Conservation (phyloP, 2,329 filamentous ascomycete species). For the Colletotrichum destructivum region DNA sequence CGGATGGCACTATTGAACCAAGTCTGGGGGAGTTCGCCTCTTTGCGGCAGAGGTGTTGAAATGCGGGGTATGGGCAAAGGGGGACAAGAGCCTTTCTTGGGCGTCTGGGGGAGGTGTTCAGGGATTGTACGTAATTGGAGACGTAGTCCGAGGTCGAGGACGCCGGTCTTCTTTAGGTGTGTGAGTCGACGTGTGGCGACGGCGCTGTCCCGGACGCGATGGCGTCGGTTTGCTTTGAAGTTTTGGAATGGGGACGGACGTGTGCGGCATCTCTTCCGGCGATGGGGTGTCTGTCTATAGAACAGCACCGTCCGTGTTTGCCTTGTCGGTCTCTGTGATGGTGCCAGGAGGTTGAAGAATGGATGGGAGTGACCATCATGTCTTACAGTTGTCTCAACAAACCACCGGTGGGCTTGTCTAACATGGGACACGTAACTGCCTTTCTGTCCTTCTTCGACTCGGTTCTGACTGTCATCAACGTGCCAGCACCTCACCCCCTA, state of each 20-base stretch:
- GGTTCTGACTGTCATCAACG: neutral
- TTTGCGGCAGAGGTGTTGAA: conserved; percentile 15
- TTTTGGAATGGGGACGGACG: too few relatives aligned
- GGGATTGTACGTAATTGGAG: conserved; percentile 10
- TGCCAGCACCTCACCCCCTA: neutral
- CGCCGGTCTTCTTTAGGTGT: neutral
- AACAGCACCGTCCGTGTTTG: neutral
- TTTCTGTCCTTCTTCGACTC: neutral
- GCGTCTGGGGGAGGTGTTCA: conserved; percentile 1
- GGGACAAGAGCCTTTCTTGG: conserved; percentile 3
- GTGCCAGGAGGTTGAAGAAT: neutral
- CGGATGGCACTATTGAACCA: conserved; percentile 28
- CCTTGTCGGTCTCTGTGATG: neutral
- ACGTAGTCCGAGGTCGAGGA: conserved; percentile 12
- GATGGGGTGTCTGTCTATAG: neutral
- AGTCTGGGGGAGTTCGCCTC: conserved; percentile 21
- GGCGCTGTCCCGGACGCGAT: conserved; percentile 21
- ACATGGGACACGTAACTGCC: neutral
- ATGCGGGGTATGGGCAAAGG: conserved; percentile 11
- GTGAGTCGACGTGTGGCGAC: conserved; percentile 6
- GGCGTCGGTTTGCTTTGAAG: too few relatives aligned
- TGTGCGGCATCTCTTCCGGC: neutral
- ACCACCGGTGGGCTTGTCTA: too few relatives aligned
- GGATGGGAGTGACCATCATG: neutral
- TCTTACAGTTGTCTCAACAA: neutral